Conservation (phyloP, 2,329 filamentous ascomycete species). For the Penicillium sp. region DNA sequence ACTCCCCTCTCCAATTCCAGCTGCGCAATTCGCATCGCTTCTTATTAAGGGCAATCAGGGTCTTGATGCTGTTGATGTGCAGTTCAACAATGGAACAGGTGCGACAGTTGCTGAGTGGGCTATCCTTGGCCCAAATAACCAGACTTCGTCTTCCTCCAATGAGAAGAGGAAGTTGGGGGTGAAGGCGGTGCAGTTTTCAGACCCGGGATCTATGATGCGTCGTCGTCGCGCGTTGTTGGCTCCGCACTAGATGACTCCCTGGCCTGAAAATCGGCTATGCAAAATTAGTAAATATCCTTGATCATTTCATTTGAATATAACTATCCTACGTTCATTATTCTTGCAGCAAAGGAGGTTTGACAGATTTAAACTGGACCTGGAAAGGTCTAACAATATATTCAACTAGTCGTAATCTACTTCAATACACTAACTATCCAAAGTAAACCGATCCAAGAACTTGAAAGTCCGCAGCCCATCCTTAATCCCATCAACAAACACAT, state of each 20-base stretch:
- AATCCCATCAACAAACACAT: conserved; percentile 47
- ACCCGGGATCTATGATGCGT: conserved; percentile 6
- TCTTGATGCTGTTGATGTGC: conserved; percentile 26
- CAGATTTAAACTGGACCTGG: background rate
- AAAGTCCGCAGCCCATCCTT: conserved; percentile 62
- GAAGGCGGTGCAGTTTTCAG: conserved; percentile 7
- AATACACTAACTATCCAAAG: conserved; percentile 48
- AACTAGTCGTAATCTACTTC: background rate
- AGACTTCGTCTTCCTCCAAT: background rate
- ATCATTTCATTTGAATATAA: background rate
- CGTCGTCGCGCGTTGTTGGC: conserved; percentile 7
- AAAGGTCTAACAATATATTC: background rate
- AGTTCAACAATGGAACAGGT: conserved; percentile 40
- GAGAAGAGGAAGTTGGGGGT: conserved; percentile 15
- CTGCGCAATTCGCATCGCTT: conserved; percentile 44
- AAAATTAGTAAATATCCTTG: background rate
- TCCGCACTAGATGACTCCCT: background rate
- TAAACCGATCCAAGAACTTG: conserved; percentile 65
- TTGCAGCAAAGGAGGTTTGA: too few species aligned
- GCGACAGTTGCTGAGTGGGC: conserved; percentile 51
- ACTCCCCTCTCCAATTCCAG: conserved; percentile 33
- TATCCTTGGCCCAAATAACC: conserved; percentile 34
- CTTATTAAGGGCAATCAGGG: conserved; percentile 47
- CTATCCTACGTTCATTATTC: background rate
- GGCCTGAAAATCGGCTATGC: background rate